Base-by-base conservation (phyloP, 2,329 filamentous ascomycete species). In the Capronia epimyces region DNA sequence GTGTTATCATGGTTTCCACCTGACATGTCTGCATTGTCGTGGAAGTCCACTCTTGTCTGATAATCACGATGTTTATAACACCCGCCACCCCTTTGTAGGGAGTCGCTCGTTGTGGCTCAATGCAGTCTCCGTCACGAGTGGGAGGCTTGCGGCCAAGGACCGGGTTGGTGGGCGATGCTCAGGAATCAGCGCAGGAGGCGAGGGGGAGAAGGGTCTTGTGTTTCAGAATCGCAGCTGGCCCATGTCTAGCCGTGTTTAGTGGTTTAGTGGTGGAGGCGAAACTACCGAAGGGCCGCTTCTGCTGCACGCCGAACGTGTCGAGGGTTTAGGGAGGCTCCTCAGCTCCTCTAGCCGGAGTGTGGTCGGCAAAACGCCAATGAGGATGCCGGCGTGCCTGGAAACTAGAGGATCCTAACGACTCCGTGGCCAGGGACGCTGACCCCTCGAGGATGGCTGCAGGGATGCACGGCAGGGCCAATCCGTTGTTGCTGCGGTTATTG, bases 211-310 rank as follows among this genome's bases (percentile, higher is more conserved):
- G 47, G 48, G 20, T 50, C 34, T 31, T 31, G 45, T 55, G 52
- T 55, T 55, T 55, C 53, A 55, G 48, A 41, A 25, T 47, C n/a
- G 36, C 15, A 24, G 46, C 43, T 48, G 52, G 37, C 21, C 49
- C 49, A 25, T 39, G 49, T 42, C 31, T 46, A 49, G 32, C 34
- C 24, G 16, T 43, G 46, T 43, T 29, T 31, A 22, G 34, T 22
- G 43, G 46, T 39, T 21, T 29, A 25, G 39, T 21, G 37, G 47
- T 44, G 48, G 43, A 42, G 50, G 20, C 21, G 27, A 41, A n/a
- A n/a, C 32, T 40, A 39, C 41, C 25, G 21, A 44, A 31, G 34
- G 21, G 36, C 21, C 39, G 13, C 39, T 42, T 42, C 39, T 42
- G 43, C 29, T 42, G 41, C 45, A 49, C 40, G 48, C 47, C 47